phyloP scores from a whole-genome alignment of 352 stramenopile species.

The Phytophthora litchii region DNA sequence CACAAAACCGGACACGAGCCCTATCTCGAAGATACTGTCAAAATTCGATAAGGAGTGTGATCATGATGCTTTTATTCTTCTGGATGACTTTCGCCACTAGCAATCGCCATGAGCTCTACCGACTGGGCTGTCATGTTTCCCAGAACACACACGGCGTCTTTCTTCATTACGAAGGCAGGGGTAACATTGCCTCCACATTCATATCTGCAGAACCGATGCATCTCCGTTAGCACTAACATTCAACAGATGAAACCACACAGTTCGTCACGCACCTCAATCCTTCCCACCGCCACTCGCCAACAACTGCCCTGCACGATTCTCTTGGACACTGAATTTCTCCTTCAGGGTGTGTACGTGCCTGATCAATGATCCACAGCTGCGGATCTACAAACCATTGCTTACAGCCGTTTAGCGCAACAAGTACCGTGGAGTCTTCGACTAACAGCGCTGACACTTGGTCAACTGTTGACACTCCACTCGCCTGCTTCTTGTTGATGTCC shows the following conservation, averaged over 20 bases:
- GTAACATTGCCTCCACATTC: conserved; percentile 44
- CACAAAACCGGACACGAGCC: no score
- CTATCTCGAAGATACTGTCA: no score
- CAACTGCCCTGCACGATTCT: conserved; percentile 34
- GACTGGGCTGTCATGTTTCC: conserved; percentile 48
- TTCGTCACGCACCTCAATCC: conserved; percentile 37
- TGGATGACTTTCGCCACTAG: conserved; percentile 9
- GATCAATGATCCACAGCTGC: conserved; percentile 48
- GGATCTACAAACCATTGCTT: conserved; percentile 60
- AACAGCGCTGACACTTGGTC: conserved; percentile 40
- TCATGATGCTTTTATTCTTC: conserved; percentile 6
- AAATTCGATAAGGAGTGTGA: no score
- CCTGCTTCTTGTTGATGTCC: conserved; percentile 9
- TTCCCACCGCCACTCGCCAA: conserved; percentile 67
- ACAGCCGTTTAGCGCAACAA: conserved; percentile 34
- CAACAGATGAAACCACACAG: background rate
- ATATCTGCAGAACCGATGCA: conserved; percentile 30
- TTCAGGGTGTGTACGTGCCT: conserved; percentile 17
- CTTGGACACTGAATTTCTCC: conserved; percentile 55
- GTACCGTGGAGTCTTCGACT: conserved; percentile 38
- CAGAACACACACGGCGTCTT: conserved; percentile 50
- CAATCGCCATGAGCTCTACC: conserved; percentile 22
- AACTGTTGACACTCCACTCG: conserved; percentile 15
- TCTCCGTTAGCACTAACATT: background rate
- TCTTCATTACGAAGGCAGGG: conserved; percentile 61